Base-by-base conservation (phyloP, 352 stramenopile species). In the Phytophthora citrophthora region DNA sequence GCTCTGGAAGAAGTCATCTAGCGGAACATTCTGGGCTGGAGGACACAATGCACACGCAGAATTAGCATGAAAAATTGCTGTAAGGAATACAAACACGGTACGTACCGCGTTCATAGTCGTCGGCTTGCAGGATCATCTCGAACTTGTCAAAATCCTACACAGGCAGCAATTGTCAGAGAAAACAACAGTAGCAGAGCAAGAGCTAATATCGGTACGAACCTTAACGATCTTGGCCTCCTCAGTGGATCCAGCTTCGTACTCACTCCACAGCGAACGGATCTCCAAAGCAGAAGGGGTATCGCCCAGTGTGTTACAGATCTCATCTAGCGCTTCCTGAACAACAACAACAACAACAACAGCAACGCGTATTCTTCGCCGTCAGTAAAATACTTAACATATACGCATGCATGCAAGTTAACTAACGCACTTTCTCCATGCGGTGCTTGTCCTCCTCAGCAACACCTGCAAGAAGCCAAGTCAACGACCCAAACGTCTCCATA, bases 71-170 rank as follows among this genome's bases (percentile, higher is more conserved):
- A 9, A 12, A 34, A 16, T 13, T 2, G 15, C 23, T 26, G 24
- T 3, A 16, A 51, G 2, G 7, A 9, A 16, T 46, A 9, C 49
- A 43, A 8, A 11, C 4, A 34, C 2, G 41, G 36, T n/a, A 36
- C 7, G 16, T 83, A 95, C 85, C 90, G 31, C 74, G 73, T 55
- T 98, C 94, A 69, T 98, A 98, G 47, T 98, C 90, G 49, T 97
- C 79, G 9, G 94, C 94, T 65, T 98, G 94, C 48, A 98, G 68
- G 43, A 97, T 97, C 92, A 98, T 98, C 71, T 98, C 94, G 54
- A 98, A 94, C 71, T 97, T 97, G 70, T 98, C 94, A 74, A 98
- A 95, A 68, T 98, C 94, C 74, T 90, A 41, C 5, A 27, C 2
- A 10, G 12, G 20, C 34, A 63, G n/a, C 7, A 41, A 8, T 20